phyloP scores from a whole-genome alignment of 768 basidiomycete species.

The Glaciozyma martinii region DNA sequence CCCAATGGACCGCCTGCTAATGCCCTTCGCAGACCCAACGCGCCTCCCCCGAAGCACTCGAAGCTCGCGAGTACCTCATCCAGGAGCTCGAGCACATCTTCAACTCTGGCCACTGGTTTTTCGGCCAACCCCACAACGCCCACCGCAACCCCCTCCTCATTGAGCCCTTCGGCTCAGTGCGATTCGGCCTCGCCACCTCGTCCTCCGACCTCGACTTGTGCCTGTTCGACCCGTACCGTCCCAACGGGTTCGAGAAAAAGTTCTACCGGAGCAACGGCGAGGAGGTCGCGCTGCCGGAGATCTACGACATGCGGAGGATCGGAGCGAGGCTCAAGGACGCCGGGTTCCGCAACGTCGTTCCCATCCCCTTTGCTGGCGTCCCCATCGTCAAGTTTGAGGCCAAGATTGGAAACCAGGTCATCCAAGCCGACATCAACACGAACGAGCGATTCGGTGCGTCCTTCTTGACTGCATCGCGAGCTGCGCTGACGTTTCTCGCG shows the following conservation, averaged over 20 bases:
- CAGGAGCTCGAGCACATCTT: constrained; percentile 15
- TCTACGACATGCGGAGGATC: constrained; percentile 26
- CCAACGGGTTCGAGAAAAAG: constrained; percentile 32
- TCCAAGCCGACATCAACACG: constrained; percentile 47
- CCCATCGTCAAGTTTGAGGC: constrained; percentile 33
- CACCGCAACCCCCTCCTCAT: constrained; percentile 11
- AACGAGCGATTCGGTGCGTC: constrained; percentile 55
- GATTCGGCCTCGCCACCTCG: constrained; percentile 31
- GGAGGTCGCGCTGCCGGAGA: constrained; percentile 15
- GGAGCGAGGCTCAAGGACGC: constrained; percentile 7
- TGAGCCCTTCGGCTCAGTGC: constrained; percentile 30
- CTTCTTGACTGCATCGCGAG: too few species aligned
- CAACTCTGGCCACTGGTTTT: constrained; percentile 20
- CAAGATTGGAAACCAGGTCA: constrained; percentile 12
- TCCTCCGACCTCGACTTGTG: constrained; percentile 34
- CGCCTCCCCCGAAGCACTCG: constrained; percentile 16
- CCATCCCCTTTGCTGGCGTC: constrained; percentile 36
- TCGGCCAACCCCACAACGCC: constrained; percentile 23
- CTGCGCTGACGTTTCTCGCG: fast-evolving
- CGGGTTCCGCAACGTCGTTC: constrained; percentile 16
- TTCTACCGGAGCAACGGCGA: constrained; percentile 7
- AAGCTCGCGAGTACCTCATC: constrained; percentile 24
- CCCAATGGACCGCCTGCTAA: neutral
- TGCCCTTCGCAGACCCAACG: constrained; percentile 10
- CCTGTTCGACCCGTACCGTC: constrained; percentile 32